phyloP scores from a whole-genome alignment of 305 asterid genomes.

The Fraxinus angustifolia region DNA sequence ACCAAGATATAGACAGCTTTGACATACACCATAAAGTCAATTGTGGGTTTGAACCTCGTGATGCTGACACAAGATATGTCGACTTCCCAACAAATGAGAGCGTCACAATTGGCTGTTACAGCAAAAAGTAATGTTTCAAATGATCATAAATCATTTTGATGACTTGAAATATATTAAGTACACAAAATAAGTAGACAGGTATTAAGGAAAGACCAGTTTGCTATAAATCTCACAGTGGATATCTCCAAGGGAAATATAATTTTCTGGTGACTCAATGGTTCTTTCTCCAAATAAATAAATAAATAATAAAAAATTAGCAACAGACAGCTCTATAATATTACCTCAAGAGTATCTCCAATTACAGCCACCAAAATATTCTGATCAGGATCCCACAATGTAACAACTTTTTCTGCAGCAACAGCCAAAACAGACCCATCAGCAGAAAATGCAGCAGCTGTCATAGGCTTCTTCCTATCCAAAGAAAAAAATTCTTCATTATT shows the following conservation, averaged over 20 bases:
- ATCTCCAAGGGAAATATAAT: neutral
- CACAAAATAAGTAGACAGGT: neutral
- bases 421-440: constrained; percentile 89
- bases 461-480: constrained; percentile 70
- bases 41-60: constrained; percentile 64
- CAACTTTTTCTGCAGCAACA: constrained; percentile 78
- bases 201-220: constrained; percentile 2
- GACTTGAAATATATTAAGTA: neutral
- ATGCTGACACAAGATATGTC: constrained; percentile 67
- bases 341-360: constrained; percentile 79
- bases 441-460: constrained; percentile 82
- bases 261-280: neutral
- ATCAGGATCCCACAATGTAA: constrained; percentile 94
- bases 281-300: neutral
- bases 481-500: constrained; percentile 18
- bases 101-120: constrained; percentile 53
- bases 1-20: constrained; percentile 57
- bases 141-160: neutral
- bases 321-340: constrained; percentile 24
- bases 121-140: neutral
- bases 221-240: neutral
- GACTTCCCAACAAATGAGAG: constrained; percentile 82
- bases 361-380: constrained; percentile 70
- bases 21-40: constrained; percentile 75
- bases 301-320: constrained; percentile 1